Evolutionary conservation across 2,329 filamentous ascomycete species (phyloP), one percentile per base, ranked within the genome.

Genomic region (Tolypocladium inflatum): DNA sequence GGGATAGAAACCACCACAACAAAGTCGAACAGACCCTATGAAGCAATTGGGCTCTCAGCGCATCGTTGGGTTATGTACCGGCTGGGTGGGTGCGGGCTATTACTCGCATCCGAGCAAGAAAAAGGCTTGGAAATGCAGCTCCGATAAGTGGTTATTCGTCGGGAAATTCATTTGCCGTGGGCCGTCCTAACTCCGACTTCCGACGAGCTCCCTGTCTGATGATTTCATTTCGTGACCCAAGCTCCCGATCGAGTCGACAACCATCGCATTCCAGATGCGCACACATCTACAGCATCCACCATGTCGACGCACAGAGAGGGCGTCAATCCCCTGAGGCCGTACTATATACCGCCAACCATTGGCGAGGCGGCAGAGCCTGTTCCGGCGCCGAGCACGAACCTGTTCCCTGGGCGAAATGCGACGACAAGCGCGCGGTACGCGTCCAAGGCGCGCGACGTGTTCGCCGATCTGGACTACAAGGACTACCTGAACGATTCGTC

Each of bases 401-500:
- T 77, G 53, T 78, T 79, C 67, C 70, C 76, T 51, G 71, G 74
- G 57, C 70, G 71, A 65, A 76, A 77, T 74, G 72, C 75, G 64
- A 73, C 68, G 55, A 69, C 62, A 59, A 69, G 62, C 55, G 66
- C 67, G 39, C 61, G 65, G 56, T 73, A 73, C 60, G 71, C 70
- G 60, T 69, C 72, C 60, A 84, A 89, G 67, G 90, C 91, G 62
- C 89, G 91, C 72, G 88, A 94, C 71, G 87, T 96, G 60, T 86
- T 97, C 61, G 87, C 88, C 56, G 93, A 97, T 69, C 80, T 97
- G 62, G 93, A 97, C 75, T 96, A 96, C 78, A 88, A 89, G 64
- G 89, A 91, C 64, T 95, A 95, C 71, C 78, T 96, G 26, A 80
- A 87, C 45, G 90, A 95, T 59, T 78, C 83, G 26, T 90, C 88